A percentile compares a stretch with the other conserved stretches of the same genome.
Evolutionary conservation across 306 rosid genomes (phyloP).

Genomic region (Begonia peltatifolia): DNA sequence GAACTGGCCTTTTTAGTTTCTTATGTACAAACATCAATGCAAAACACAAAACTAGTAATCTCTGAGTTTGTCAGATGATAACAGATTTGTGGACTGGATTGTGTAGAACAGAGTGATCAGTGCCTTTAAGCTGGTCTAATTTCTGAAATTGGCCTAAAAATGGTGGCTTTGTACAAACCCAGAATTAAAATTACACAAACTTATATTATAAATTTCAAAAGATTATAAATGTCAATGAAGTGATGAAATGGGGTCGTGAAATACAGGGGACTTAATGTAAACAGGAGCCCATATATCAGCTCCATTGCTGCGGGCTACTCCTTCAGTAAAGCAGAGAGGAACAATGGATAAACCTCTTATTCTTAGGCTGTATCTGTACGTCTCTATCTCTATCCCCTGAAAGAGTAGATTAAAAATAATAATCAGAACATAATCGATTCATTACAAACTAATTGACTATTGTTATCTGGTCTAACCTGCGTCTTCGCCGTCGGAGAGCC

Average conservation of each 20-base stretch:
- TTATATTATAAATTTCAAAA: not conserved
- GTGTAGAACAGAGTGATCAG: no score
- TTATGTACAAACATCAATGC: conserved; percentile 1
- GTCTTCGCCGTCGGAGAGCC: conserved; percentile 26
- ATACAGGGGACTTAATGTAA: conserved; percentile 48
- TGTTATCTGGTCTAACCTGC: conserved; percentile 32
- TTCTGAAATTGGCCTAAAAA: no score
- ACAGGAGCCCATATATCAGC: conserved; percentile 99
- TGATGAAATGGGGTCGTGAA: conserved; percentile 26
- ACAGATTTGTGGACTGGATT: no score
- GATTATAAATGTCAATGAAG: conserved; percentile 25
- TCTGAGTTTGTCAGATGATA: no score
- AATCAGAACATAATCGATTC: no score
- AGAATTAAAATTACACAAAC: no score
- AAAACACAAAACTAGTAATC: not conserved
- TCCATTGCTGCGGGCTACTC: conserved; percentile 84
- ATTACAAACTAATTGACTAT: no score
- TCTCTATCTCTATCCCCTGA: no score
- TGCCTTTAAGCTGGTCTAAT: no score
- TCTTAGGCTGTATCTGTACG: conserved; percentile 43
- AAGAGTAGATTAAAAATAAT: no score
- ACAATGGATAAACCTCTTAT: conserved; percentile 79
- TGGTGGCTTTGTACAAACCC: no score
- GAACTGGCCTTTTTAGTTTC: not conserved
- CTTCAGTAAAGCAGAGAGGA: conserved; percentile 60